These are phyloP conservation scores for Cercophora newfieldiana DNA, from an alignment of 495 filamentous ascomycete genomes.

Conservation along the genomic window DNA sequence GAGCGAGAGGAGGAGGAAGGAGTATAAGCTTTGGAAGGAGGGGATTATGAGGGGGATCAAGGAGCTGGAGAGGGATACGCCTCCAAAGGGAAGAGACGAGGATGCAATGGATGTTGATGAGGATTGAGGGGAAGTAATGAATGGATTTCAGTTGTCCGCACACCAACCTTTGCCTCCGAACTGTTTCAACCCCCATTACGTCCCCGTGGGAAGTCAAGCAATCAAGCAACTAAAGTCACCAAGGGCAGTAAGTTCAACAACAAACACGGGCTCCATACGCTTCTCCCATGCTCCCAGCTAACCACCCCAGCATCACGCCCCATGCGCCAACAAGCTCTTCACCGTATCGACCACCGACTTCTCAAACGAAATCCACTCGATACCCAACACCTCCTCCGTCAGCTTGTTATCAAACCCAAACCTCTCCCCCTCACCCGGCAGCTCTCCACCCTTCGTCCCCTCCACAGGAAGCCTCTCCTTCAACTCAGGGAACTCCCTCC, in stretches of 20 bases:
- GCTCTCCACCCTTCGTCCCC: conserved; percentile 35
- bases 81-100: not conserved
- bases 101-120: conserved; percentile 32
- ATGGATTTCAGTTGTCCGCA: not conserved
- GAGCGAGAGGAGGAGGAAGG: conserved; percentile 64
- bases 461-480: conserved; percentile 44
- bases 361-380: conserved; percentile 59
- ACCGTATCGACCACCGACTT: conserved; percentile 58
- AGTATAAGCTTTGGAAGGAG: conserved; percentile 74
- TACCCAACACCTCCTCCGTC: conserved; percentile 53
- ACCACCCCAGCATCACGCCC: conserved; percentile 22
- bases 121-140: not conserved
- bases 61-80: conserved; percentile 40
- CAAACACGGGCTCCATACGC: not conserved
- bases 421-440: conserved; percentile 34
- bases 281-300: not conserved
- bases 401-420: conserved; percentile 55
- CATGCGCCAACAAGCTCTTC: conserved; percentile 50
- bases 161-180: not conserved
- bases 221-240: too few species aligned
- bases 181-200: too few species aligned
- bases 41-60: conserved; percentile 60
- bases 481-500: conserved; percentile 55
- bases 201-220: too few species aligned
- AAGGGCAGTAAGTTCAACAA: not conserved